Conservation (phyloP, 441 rosid genomes). For the Populus hybrid region DNA sequence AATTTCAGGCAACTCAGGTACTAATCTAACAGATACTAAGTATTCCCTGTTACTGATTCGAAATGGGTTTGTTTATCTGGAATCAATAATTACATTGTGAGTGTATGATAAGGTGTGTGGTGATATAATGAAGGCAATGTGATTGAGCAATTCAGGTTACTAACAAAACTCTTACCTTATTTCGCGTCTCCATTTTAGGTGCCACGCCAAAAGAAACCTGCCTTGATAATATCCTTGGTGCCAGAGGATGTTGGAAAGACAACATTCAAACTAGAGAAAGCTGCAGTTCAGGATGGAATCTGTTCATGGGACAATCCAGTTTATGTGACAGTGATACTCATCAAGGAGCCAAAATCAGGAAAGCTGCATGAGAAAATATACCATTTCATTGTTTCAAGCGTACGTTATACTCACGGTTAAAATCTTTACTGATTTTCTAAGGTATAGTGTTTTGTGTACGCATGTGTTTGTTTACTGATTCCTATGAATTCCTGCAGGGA, state of each 20-base stretch:
- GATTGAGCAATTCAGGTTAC: neutral
- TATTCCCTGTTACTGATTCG: slow-evolving; percentile 2
- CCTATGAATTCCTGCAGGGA: slow-evolving; percentile 39
- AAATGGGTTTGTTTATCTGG: slow-evolving; percentile 2
- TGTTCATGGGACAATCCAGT: slow-evolving; percentile 76
- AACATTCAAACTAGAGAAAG: slow-evolving; percentile 61
- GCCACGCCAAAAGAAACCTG: slow-evolving; percentile 43
- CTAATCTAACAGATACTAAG: slow-evolving; percentile 10
- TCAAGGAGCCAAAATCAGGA: slow-evolving; percentile 59
- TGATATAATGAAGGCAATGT: neutral
- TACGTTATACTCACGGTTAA: slow-evolving; percentile 14
- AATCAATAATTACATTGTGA: neutral
- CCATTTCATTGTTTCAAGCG: slow-evolving; percentile 64
- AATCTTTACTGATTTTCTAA: slow-evolving; percentile 1
- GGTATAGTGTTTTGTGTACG: neutral
- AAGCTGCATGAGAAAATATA: slow-evolving; percentile 62
- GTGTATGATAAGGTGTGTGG: neutral
- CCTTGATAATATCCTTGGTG: slow-evolving; percentile 53
- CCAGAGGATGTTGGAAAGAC: slow-evolving; percentile 79
- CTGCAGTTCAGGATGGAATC: slow-evolving; percentile 48
- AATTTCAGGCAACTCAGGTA: slow-evolving; percentile 85
- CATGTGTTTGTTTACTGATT: slow-evolving; percentile 5
- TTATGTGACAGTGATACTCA: slow-evolving; percentile 58
- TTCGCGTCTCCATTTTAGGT: slow-evolving; percentile 40
- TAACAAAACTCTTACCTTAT: slow-evolving; percentile 26